phyloP scores from a whole-genome alignment of 73 alveolate genomes.

The Symbiodinium natans region DNA sequence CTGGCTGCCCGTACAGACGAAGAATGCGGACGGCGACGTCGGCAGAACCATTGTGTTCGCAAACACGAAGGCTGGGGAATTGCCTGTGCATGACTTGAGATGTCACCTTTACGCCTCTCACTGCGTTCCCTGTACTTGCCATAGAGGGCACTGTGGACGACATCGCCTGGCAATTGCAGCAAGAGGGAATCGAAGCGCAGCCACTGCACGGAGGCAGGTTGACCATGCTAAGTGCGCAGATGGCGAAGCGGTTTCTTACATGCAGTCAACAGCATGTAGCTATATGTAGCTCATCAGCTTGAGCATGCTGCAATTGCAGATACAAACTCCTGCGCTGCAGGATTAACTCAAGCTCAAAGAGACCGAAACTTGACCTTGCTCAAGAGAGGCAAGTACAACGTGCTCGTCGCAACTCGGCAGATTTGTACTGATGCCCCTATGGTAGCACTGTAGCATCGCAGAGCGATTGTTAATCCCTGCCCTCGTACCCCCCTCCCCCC shows the following conservation, averaged over 20 bases:
- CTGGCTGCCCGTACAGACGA: constrained; percentile 10
- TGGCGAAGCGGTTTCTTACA: neutral
- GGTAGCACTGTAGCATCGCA: too few relatives aligned
- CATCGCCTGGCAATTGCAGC: neutral
- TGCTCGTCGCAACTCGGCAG: constrained; percentile 81
- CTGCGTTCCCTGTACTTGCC: too few relatives aligned
- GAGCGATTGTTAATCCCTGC: too few relatives aligned
- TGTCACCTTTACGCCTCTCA: too few relatives aligned
- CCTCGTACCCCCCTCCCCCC: too few relatives aligned
- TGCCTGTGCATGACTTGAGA: too few relatives aligned
- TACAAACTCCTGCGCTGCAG: too few relatives aligned
- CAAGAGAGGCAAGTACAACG: neutral
- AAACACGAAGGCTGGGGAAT: constrained; percentile 38
- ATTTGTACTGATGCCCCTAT: neutral
- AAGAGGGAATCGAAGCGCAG: neutral
- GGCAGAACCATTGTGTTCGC: constrained; percentile 49
- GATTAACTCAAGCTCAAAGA: constrained; percentile 3
- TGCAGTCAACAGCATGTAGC: too few relatives aligned
- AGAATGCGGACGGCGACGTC: neutral
- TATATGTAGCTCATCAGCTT: too few relatives aligned
- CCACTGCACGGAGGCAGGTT: constrained; percentile 47
- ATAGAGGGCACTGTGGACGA: constrained; percentile 27
- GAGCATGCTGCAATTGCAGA: neutral
- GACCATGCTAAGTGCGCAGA: neutral
- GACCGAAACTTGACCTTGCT: neutral